Percentiles rank a stretch among this genome's conserved stretches.
Evolutionary conservation across 371 early-diverging fungal species (phyloP).

Genomic region (Nematocida homosporus): DNA sequence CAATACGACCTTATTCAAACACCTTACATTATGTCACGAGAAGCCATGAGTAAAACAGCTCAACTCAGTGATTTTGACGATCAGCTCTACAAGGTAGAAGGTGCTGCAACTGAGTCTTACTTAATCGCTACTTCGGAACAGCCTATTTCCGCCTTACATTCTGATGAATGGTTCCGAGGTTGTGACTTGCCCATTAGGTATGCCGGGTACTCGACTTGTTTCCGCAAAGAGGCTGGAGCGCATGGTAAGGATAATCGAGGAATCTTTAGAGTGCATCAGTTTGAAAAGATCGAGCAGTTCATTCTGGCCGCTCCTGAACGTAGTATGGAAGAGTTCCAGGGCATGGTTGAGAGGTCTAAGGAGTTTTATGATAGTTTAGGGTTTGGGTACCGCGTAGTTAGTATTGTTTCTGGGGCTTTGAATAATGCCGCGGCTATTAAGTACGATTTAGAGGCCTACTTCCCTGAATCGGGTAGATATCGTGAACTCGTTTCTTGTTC

Average conservation of each 20-base stretch:
- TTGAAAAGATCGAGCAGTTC: slow-evolving; percentile 99
- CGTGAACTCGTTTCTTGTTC: slow-evolving; percentile 97
- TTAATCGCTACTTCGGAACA: slow-evolving; percentile 98
- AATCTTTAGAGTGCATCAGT: slow-evolving; percentile 98
- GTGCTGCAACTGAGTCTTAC: slow-evolving; percentile 77
- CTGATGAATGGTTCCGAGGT: slow-evolving; percentile 74
- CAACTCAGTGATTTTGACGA: slow-evolving; percentile 97
- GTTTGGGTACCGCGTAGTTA: slow-evolving; percentile 85
- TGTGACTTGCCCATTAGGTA: slow-evolving; percentile 69
- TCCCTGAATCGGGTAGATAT: slow-evolving; percentile 85
- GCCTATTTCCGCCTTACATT: slow-evolving; percentile 91
- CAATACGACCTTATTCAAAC: slow-evolving; percentile 92
- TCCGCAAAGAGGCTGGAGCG: slow-evolving; percentile 99
- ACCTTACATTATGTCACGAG: slow-evolving; percentile 94
- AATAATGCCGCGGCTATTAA: slow-evolving; percentile 99
- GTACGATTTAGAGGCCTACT: slow-evolving; percentile 98
- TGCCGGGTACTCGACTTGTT: slow-evolving; percentile 96
- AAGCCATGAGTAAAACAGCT: slow-evolving; percentile 93
- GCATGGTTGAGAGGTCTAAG: slow-evolving; percentile 85
- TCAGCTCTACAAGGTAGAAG: slow-evolving; percentile 86
- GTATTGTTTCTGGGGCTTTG: slow-evolving; percentile 91
- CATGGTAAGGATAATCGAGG: slow-evolving; percentile 98
- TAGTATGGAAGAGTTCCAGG: slow-evolving; percentile 90
- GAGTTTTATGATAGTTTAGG: slow-evolving; percentile 84
- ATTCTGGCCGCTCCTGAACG: slow-evolving; percentile 88